Evolutionary conservation across 371 early-diverging fungal genomes (phyloP), one percentile per base, ranked within the genome.

Genomic region (Mucor irregularis): DNA sequence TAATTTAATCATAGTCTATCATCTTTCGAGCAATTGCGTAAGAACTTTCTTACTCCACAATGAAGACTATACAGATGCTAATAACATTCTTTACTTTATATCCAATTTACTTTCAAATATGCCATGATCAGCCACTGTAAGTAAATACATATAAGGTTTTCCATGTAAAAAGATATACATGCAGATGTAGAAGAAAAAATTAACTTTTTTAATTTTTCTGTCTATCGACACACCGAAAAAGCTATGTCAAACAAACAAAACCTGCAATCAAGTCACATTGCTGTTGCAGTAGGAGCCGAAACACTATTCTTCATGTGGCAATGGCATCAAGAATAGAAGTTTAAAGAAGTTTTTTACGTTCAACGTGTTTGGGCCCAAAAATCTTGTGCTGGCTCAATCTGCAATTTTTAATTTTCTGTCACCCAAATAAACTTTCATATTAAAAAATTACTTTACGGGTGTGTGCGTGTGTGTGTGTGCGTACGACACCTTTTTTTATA

Each of bases 1-100:
- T 24, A 25, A 24, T 5, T 38, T 16, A 38, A 24, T 26, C 35
- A 16, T 40, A 51, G 51, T 17, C 9, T 40, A 19, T 30, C 51
- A 51, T 51, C 19, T 16, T 10, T 51, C 51, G 11, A 51, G 51
- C 30, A 40, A 51, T 51, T 51, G 51, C 40, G 51, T 51, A 40
- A 40, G 51, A 8, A 24, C 4, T 7, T 24, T 5, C 14, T 26
- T 38, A 9, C 4, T 22, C n/a, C n/a, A n/a, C n/a, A 11, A 24
- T 42, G 21, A 21, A 19, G 17, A 21, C 4, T 19, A 21, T 37
- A 14, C 16, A 21, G 9, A 11, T 14, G 22, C 2, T 5, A 10
- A 35, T 24, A 5, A 25, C n/a, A 24, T 17, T 7, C 26, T 38
- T 22, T 17, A 26, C 50, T 31, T 29, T 22, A 5, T 37, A 13